A percentile compares a stretch with the other conserved stretches of the same genome.
Evolutionary conservation across 345 rosid genomes (phyloP).

Genomic region (Citrus australasica): DNA sequence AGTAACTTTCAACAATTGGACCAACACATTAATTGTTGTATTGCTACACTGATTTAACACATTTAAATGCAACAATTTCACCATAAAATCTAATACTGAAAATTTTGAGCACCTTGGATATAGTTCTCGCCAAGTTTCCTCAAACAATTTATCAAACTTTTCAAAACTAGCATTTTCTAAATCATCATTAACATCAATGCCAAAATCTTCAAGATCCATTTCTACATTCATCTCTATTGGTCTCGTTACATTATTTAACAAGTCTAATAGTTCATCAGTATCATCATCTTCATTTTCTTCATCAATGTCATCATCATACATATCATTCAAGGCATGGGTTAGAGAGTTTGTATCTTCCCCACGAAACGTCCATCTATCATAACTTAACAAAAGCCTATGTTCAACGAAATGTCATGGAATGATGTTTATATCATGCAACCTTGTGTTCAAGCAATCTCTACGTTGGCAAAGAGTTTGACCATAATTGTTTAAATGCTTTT

Average conservation of each 20-base stretch:
- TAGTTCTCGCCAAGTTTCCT: neutral
- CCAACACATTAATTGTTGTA: neutral
- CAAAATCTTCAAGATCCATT: neutral
- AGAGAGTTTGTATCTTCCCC: neutral
- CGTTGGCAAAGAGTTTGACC: neutral
- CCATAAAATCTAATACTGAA: neutral
- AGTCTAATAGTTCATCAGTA: neutral
- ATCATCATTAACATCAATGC: neutral
- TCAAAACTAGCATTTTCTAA: neutral
- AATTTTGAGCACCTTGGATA: neutral
- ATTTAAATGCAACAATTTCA: neutral
- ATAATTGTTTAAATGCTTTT: neutral
- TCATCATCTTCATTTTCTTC: neutral
- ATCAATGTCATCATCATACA: neutral
- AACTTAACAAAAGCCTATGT: neutral
- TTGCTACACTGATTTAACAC: neutral
- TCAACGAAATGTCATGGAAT: neutral
- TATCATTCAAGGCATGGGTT: too few species aligned
- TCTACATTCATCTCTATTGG: neutral
- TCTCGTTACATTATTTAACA: neutral
- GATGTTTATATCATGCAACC: neutral
- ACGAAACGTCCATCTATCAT: neutral
- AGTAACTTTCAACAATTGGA: neutral
- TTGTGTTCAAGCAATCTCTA: neutral
- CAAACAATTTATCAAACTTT: neutral